A percentile compares a stretch with the other conserved stretches of the same genome.
Evolutionary conservation across 2,329 filamentous ascomycete species (phyloP).

Genomic region (Aspergillus sp.): DNA sequence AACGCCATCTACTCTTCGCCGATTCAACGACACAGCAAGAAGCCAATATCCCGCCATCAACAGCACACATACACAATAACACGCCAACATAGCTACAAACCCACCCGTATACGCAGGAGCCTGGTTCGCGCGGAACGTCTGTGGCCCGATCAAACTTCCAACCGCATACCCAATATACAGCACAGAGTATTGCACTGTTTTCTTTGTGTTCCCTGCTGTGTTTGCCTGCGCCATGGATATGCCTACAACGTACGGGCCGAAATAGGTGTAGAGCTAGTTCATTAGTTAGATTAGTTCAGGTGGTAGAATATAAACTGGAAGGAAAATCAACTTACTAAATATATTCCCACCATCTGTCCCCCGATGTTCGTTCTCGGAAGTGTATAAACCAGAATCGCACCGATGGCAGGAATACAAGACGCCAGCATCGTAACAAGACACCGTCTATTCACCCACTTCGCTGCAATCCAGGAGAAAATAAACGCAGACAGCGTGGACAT

Average conservation of each 20-base stretch:
- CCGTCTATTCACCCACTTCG: slow-evolving; percentile 29
- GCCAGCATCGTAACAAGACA: slow-evolving; percentile 32
- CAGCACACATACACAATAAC: slow-evolving; percentile 35
- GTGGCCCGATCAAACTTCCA: slow-evolving; percentile 36
- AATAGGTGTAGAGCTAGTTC: slow-evolving; percentile 39
- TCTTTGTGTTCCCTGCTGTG: slow-evolving; percentile 42
- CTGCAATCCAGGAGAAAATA: slow-evolving; percentile 29
- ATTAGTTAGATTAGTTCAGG: neutral
- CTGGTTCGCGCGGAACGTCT: slow-evolving; percentile 41
- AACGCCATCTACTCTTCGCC: slow-evolving; percentile 2
- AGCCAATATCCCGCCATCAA: slow-evolving; percentile 34
- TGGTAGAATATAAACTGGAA: neutral
- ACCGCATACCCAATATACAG: slow-evolving; percentile 43
- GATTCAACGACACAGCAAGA: slow-evolving; percentile 21
- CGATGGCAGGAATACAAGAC: slow-evolving; percentile 30
- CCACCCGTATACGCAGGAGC: slow-evolving; percentile 41
- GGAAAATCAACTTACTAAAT: slow-evolving; percentile 23
- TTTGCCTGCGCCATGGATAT: slow-evolving; percentile 33
- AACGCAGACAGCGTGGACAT: slow-evolving; percentile 35
- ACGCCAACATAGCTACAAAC: slow-evolving; percentile 37
- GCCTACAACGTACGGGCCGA: slow-evolving; percentile 31
- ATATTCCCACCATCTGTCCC: slow-evolving; percentile 42
- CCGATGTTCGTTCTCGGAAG: slow-evolving; percentile 34
- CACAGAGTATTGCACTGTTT: slow-evolving; percentile 39
- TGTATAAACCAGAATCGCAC: slow-evolving; percentile 29